Base-by-base conservation (phyloP, 495 filamentous ascomycete species). In the Jackrogersella minutella region DNA sequence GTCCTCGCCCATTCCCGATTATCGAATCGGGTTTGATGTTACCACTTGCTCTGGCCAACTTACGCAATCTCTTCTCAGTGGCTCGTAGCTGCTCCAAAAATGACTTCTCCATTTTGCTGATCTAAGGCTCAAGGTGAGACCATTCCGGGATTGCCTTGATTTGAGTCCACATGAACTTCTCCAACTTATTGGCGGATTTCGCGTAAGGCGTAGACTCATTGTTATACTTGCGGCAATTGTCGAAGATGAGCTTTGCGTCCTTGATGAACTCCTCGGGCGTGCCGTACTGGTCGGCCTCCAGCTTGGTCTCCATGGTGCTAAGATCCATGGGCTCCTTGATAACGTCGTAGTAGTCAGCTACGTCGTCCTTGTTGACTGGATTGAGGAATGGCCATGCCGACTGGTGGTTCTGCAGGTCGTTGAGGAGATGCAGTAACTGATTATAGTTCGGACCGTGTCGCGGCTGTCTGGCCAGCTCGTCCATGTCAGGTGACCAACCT, bases 291-390 rank as follows among this genome's bases (percentile, higher is more conserved):
- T 99, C 96, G 44, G 92, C 92, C 70, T 98, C 94, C 51, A 96
- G 90, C 77, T 96, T 96, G 62, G 87, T 87, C 74, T 99, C 95
- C 96, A 99, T 98, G 8, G 94, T 97, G 24, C 84, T 87, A 37
- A 99, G 80, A 75, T 99, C 95, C 95, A 99, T 99, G 10, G 95
- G 96, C 77, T 97, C 92, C 74, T 93, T 91, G 80, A 99, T 98
- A 36, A 98, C 94, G 66, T 96, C 92, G 81, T 98, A 99, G 80
- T 99, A 99, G 73, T 99, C 96, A 0, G 89, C 86, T 0, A 99
- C 95, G 64, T 98, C 95, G 61, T 99, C 95, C 60, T 89, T 88
- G 68, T 96, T 97, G 59, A 99, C 95, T 3, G 95, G 95, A 46
- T 92, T 87, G 6, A 93, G 85, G 81, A 99, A 98, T 1, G 96